Evolutionary conservation across 768 basidiomycete species (phyloP).

Genomic region (Lentinula detonsa): DNA sequence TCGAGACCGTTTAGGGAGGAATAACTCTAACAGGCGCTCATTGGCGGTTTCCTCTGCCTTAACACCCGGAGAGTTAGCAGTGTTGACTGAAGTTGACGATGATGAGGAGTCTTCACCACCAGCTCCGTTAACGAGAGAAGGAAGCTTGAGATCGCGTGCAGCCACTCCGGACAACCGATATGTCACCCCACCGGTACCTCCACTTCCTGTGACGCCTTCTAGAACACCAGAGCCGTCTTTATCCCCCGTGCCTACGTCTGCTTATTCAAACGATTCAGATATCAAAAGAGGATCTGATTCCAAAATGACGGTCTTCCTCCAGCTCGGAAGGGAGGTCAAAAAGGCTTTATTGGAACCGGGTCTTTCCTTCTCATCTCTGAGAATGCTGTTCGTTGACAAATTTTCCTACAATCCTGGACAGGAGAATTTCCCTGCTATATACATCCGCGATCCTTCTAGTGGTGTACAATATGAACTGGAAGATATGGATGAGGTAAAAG

Average conservation of each 20-base stretch:
- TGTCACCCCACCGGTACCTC: slow-evolving; percentile 37
- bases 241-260: slow-evolving; percentile 11
- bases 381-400: slow-evolving; percentile 89
- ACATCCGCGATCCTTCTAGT: slow-evolving; percentile 86
- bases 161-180: slow-evolving; percentile 33
- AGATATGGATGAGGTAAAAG: slow-evolving; percentile 87
- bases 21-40: slow-evolving; percentile 57
- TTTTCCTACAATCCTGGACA: slow-evolving; percentile 92
- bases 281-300: slow-evolving; percentile 19
- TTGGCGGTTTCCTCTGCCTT: slow-evolving; percentile 57
- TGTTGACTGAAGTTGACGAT: slow-evolving; percentile 71
- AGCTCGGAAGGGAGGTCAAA: slow-evolving; percentile 87
- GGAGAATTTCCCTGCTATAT: slow-evolving; percentile 93
- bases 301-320: slow-evolving; percentile 75
- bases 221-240: slow-evolving; percentile 29
- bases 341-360: slow-evolving; percentile 70
- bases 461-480: slow-evolving; percentile 96
- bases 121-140: slow-evolving; percentile 14
- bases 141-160: slow-evolving; percentile 19
- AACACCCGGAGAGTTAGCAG: slow-evolving; percentile 67
- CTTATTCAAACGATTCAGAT: background rate
- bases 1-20: slow-evolving; percentile 43
- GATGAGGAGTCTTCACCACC: slow-evolving; percentile 33
- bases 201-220: slow-evolving; percentile 38
- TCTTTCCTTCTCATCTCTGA: slow-evolving; percentile 65